Evolutionary conservation across 163 green algal genomes (phyloP).

Genomic region (Scenedesmus sp.): DNA sequence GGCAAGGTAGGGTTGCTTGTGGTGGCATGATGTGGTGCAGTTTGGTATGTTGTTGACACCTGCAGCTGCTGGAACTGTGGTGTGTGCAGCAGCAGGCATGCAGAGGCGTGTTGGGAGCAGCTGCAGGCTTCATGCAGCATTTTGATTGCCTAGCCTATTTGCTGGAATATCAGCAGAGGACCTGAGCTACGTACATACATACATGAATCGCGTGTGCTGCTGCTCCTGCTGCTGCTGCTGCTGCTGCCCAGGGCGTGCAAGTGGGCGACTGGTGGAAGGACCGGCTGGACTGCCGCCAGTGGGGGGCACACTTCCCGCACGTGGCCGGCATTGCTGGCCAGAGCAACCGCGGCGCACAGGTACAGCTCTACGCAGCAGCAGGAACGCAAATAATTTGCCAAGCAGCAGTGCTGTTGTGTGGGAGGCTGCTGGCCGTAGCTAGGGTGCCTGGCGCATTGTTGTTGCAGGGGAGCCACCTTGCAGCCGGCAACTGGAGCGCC

Average conservation of each 20-base stretch:
- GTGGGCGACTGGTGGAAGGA: constrained; percentile 95
- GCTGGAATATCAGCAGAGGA: too few relatives aligned
- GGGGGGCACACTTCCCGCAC: constrained; percentile 96
- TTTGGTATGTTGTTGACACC: not conserved
- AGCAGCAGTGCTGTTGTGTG: not conserved
- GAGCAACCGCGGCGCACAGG: constrained; percentile 81
- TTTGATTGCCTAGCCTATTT: too few relatives aligned
- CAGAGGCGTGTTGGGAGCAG: not conserved
- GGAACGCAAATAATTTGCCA: not conserved
- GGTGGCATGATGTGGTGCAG: not conserved
- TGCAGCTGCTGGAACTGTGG: not conserved
- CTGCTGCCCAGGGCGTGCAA: constrained; percentile 77
- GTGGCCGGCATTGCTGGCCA: constrained; percentile 97
- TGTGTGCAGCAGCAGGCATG: not conserved
- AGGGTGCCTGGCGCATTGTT: not conserved
- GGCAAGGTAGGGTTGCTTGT: constrained; percentile 61
- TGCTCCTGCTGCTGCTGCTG: not conserved
- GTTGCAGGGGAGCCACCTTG: not conserved
- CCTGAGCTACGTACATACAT: not conserved
- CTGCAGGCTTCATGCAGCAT: not conserved
- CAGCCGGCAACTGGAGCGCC: not conserved
- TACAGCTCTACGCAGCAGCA: not conserved
- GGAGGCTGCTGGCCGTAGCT: not conserved
- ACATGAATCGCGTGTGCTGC: not conserved
- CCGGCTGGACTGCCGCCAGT: constrained; percentile 96